Percentiles rank a stretch among this genome's conserved stretches.
phyloP scores from a whole-genome alignment of 2,329 filamentous ascomycete species.

The Colletotrichum simmondsii region DNA sequence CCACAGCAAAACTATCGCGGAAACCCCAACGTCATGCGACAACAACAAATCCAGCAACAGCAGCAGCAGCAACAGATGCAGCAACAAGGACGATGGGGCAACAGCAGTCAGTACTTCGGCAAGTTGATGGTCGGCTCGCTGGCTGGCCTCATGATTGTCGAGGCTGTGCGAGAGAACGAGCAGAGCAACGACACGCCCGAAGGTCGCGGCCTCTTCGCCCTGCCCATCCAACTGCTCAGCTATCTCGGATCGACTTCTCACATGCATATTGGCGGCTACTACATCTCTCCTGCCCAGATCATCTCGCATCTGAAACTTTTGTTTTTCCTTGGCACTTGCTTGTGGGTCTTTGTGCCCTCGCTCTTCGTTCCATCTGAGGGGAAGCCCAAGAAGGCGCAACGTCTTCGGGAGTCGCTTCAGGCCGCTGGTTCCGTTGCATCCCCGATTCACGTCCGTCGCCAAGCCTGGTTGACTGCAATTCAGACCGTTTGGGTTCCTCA shows the following conservation, averaged over 20 bases:
- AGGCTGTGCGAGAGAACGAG: slow-evolving; percentile 78
- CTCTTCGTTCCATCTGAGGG: slow-evolving; percentile 57
- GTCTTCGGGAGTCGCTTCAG: slow-evolving; percentile 50
- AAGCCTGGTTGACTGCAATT: slow-evolving; percentile 92
- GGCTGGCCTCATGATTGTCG: slow-evolving; percentile 90
- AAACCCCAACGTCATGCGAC: slow-evolving; percentile 59
- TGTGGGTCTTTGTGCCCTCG: slow-evolving; percentile 67
- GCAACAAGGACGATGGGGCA: slow-evolving; percentile 65
- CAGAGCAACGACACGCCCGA: slow-evolving; percentile 71
- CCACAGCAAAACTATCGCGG: slow-evolving; percentile 58
- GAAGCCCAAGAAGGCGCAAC: slow-evolving; percentile 59
- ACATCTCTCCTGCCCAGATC: slow-evolving; percentile 54
- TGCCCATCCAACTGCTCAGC: slow-evolving; percentile 70
- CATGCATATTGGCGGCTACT: slow-evolving; percentile 65
- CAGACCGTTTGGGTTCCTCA: slow-evolving; percentile 93
- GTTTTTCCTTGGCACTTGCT: slow-evolving; percentile 62
- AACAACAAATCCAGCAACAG: slow-evolving; percentile 67
- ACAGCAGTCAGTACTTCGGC: slow-evolving; percentile 66
- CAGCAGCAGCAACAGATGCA: slow-evolving; percentile 56
- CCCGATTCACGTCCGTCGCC: slow-evolving; percentile 84
- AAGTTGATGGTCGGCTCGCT: slow-evolving; percentile 95
- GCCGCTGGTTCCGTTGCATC: slow-evolving; percentile 80
- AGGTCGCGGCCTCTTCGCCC: slow-evolving; percentile 73
- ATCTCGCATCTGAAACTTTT: slow-evolving; percentile 64
- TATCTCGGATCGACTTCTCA: slow-evolving; percentile 59